A percentile compares a stretch with the other conserved stretches of the same genome.
Evolutionary conservation across 768 basidiomycete genomes (phyloP).

Genomic region (Leccinum subgranulosum): DNA sequence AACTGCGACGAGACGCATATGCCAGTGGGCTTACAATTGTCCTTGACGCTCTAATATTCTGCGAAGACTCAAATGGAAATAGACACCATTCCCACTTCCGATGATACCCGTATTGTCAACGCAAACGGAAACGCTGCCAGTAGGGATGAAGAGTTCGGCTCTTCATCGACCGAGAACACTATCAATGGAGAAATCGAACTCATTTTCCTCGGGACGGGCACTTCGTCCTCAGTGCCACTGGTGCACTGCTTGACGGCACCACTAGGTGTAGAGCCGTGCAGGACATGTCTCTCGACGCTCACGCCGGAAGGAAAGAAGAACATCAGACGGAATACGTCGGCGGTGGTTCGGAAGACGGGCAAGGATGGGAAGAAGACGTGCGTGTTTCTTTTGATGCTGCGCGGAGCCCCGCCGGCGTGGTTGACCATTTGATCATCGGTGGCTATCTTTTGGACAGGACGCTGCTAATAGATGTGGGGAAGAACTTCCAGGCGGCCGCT

Average conservation of each 20-base stretch:
- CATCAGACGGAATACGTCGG: conserved; percentile 79
- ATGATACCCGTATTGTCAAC: neutral
- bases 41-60: neutral
- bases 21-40: too few relatives aligned
- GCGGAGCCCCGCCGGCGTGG: neutral
- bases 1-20: neutral
- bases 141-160: neutral
- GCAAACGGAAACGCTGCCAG: neutral
- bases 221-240: conserved; percentile 69
- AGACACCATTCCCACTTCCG: conserved; percentile 1
- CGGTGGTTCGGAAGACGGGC: conserved; percentile 50
- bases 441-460: conserved; percentile 43
- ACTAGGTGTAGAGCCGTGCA: conserved; percentile 46
- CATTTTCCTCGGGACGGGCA: conserved; percentile 83
- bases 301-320: conserved; percentile 77
- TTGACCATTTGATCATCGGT: neutral
- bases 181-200: conserved; percentile 45
- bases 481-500: conserved; percentile 67
- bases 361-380: conserved; percentile 47
- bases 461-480: conserved; percentile 81
- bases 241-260: conserved; percentile 74
- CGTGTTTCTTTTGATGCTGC: conserved; percentile 21
- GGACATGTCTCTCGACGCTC: conserved; percentile 66
- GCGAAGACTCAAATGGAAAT: neutral
- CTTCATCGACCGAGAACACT: neutral